Conservation (phyloP, 768 basidiomycete species). For the Trametes coccinea region DNA sequence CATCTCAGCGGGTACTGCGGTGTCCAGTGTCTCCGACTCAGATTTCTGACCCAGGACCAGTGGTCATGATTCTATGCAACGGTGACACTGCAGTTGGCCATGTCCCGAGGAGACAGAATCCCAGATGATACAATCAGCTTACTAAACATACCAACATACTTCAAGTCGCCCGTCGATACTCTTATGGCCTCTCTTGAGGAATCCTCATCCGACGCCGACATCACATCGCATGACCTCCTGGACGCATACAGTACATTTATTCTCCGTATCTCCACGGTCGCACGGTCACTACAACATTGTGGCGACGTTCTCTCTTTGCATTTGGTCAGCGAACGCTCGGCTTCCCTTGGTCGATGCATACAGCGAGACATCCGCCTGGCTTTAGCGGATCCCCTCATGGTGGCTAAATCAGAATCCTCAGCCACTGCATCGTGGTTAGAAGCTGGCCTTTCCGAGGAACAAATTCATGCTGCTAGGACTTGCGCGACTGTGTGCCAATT, state of each 20-base stretch:
- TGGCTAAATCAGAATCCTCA: constrained; percentile 12
- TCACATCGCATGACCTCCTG: constrained; percentile 54
- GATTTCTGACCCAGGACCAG: neutral
- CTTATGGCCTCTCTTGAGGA: constrained; percentile 48
- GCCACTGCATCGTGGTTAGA: neutral
- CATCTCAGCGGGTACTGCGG: too few relatives aligned
- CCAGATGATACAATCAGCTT: neutral
- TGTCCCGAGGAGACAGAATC: neutral
- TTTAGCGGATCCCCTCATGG: constrained; percentile 22
- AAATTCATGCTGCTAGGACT: constrained; percentile 43
- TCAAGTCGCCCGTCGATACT: constrained; percentile 48
- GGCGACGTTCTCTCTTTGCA: constrained; percentile 26
- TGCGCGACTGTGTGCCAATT: constrained; percentile 50
- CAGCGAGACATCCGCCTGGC: constrained; percentile 51
- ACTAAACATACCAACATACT: neutral
- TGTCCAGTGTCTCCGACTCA: neutral
- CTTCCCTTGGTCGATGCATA: constrained; percentile 42
- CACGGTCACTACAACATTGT: neutral
- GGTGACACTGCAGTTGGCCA: constrained; percentile 1
- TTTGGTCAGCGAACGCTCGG: constrained; percentile 36
- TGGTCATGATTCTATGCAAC: constrained; percentile 10
- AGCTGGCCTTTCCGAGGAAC: constrained; percentile 30
- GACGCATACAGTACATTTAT: constrained; percentile 62
- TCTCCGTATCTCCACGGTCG: constrained; percentile 38
- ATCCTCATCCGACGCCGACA: constrained; percentile 30